phyloP scores from a whole-genome alignment of 2,329 filamentous ascomycete genomes.

The Emmonsia crescens region DNA sequence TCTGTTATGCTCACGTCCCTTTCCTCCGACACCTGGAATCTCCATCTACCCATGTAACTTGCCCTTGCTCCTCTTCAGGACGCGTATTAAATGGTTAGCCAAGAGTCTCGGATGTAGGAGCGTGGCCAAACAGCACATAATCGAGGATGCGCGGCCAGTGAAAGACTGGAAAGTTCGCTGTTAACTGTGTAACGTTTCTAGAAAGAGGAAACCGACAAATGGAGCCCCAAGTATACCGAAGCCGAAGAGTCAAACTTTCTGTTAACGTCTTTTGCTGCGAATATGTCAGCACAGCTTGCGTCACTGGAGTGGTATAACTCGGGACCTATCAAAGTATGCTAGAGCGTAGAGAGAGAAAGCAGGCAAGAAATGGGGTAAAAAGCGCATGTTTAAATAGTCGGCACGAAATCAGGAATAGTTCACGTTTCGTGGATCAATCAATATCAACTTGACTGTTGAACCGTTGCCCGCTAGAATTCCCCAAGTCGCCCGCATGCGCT shows the following conservation, averaged over 20 bases:
- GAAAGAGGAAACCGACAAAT: background rate
- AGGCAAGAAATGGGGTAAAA: too few species aligned
- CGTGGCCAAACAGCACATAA: background rate
- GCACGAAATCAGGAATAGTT: background rate
- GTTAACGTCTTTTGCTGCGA: background rate
- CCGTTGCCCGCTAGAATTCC: background rate
- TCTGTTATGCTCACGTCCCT: too few species aligned
- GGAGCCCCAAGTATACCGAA: background rate
- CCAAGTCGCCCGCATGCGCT: background rate
- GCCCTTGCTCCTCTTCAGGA: background rate
- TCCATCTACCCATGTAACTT: background rate
- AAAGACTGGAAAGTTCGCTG: background rate
- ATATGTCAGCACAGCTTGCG: background rate
- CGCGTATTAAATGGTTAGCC: too few species aligned
- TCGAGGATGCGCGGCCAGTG: background rate
- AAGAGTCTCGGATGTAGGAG: too few species aligned
- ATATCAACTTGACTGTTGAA: background rate
- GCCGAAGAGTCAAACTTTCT: background rate
- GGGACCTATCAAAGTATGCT: background rate
- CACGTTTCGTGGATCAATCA: background rate
- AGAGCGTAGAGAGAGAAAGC: background rate
- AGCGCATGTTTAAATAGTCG: background rate
- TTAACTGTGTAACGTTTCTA: background rate
- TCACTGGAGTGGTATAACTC: background rate
- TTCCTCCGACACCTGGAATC: too few species aligned